phyloP scores from a whole-genome alignment of 2,329 filamentous ascomycete species.

The Rhynchosporium secalis region DNA sequence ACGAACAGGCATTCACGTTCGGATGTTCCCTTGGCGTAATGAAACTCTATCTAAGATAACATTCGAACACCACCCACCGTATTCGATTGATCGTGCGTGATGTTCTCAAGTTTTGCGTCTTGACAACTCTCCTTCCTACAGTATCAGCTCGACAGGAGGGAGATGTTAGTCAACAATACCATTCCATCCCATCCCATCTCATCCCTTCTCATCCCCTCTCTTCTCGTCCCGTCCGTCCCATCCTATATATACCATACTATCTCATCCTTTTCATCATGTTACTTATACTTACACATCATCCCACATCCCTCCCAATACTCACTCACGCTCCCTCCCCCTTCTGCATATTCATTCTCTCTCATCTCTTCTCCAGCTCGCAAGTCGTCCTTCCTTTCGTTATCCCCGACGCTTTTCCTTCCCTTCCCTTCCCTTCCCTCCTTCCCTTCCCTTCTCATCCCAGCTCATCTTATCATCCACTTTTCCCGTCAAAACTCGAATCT shows the following conservation, averaged over 20 bases:
- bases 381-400: not conserved
- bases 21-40: not conserved
- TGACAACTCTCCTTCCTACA: no score
- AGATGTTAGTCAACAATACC: not conserved
- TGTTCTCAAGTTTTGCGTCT: no score
- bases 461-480: no score
- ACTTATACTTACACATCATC: no score
- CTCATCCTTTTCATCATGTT: no score
- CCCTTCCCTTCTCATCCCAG: not conserved
- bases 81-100: no score
- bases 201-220: not conserved
- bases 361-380: conserved; percentile 8
- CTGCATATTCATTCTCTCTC: conserved; percentile 1
- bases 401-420: not conserved
- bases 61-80: no score
- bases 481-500: conserved; percentile 9
- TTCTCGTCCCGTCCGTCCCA: no score
- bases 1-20: not conserved
- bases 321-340: not conserved
- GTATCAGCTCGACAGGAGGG: no score
- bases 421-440: not conserved
- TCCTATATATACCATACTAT: no score
- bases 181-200: no score
- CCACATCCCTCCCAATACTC: not conserved
- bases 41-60: not conserved